These are phyloP conservation scores for Rutstroemia sp. DNA, from an alignment of 2,329 filamentous ascomycete species.

Conservation along the genomic window DNA sequence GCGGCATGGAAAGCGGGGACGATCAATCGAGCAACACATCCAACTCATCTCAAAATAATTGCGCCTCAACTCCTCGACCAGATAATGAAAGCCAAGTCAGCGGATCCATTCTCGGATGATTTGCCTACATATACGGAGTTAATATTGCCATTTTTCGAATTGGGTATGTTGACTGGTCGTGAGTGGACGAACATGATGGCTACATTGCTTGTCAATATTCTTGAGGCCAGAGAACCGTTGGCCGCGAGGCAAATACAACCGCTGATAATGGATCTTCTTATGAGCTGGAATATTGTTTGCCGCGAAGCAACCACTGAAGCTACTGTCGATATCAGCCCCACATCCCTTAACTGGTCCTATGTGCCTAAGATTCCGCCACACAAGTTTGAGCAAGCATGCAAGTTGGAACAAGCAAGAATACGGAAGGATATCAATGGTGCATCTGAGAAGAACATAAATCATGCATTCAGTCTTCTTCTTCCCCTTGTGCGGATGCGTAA, in stretches of 20 bases:
- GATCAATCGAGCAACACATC: slow-evolving; percentile 10
- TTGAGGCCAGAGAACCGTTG: neutral
- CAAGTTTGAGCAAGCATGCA: neutral
- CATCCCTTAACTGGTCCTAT: slow-evolving; percentile 22
- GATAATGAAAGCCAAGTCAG: slow-evolving; percentile 18
- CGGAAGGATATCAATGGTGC: slow-evolving; percentile 15
- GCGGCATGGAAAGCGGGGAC: slow-evolving; percentile 12
- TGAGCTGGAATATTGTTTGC: slow-evolving; percentile 27
- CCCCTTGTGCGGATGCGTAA: slow-evolving; percentile 13
- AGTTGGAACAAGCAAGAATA: slow-evolving; percentile 8
- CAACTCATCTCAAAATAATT: slow-evolving; percentile 15
- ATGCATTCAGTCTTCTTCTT: slow-evolving; percentile 18
- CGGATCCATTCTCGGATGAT: slow-evolving; percentile 15
- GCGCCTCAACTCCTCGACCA: slow-evolving; percentile 15
- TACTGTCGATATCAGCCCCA: neutral
- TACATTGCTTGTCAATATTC: slow-evolving; percentile 18
- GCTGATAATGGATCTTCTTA: slow-evolving; percentile 24
- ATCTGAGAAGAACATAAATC: slow-evolving; percentile 14
- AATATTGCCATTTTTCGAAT: slow-evolving; percentile 17
- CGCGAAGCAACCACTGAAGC: slow-evolving; percentile 8
- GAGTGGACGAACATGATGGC: slow-evolving; percentile 25
- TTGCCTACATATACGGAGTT: slow-evolving; percentile 26
- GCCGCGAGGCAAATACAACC: slow-evolving; percentile 6
- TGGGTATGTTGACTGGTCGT: slow-evolving; percentile 19
- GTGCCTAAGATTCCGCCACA: slow-evolving; percentile 5